Base-by-base conservation (phyloP, 2,329 filamentous ascomycete genomes). In the Fusarium ramigenum region DNA sequence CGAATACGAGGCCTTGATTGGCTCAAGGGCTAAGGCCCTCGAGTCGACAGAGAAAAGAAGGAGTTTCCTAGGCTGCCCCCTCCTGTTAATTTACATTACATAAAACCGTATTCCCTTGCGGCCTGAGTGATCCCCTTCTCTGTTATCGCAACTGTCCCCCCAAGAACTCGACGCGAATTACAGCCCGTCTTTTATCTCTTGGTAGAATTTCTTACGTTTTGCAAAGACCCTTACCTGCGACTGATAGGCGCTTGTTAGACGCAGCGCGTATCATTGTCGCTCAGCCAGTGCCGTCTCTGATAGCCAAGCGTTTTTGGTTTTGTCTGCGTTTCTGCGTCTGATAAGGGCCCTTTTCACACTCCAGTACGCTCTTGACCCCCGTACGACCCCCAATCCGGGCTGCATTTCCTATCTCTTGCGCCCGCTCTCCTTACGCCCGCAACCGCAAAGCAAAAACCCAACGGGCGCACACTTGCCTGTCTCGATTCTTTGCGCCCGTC, bases 1-100 rank as follows among this genome's bases (percentile, higher is more conserved):
- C 18, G 15, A 21, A 43, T 52, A 66, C 30, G 53, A 43, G 30
- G 3, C 16, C 37, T 36, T 77, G 56, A 77, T 77, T 77, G 75
- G 75, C 52, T 18, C 36, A 56, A 69, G 65, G 72, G 54, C n/a
- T 57, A 49, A 57, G 61, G 72, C 69, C 72, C 72, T 75, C 62
- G 42, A 67, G 60, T 53, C 44, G 56, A 60, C 67, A 53, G 61
- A 75, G 66, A 70, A 74, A 75, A 75, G 62, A 75, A 75, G 66
- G 68, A 70, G 61, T 53, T 65, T 63, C 67, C 61, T 73, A 75
- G 73, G 72, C 72, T 63, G 75, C 75, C 74, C 75, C 75, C 77
- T 78, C 75, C 47, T 77, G 64, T 64, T 77, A 80, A 79, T 80
- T 81, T 76, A 79, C 79, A 81, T 82, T 82, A 82, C 81, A 82